Base-by-base conservation (phyloP, 2,329 filamentous ascomycete species). In the Fusarium sp. region DNA sequence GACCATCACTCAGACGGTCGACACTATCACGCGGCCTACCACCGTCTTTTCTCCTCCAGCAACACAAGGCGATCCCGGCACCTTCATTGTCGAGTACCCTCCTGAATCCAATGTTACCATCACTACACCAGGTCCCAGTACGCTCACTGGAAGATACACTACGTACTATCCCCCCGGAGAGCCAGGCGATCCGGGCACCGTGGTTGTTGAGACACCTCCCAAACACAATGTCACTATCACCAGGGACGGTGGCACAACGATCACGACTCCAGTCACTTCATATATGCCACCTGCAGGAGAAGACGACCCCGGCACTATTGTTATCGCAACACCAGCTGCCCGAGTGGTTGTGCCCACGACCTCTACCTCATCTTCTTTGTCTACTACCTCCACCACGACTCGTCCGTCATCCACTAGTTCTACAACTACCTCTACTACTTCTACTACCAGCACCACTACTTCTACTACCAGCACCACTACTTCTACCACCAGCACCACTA, bases 241-340 rank as follows among this genome's bases (percentile, higher is more conserved):
- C 28, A 61, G 44, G 25, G 28, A 62, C 7, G 59, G 59, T 2
- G 53, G 39, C 11, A 58, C 42, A 8, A 34, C 59, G 10, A 43
- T 62, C 43, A 53, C 58, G 8, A 39, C 31, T 44, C 58, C 61
- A 19, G 42, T 50, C 24, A 64, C 61, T 22, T 48, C 61, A 5
- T 56, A 60, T 13, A 7, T 12, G 1, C 42, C 61, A 22, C 61
- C 61, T 10, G 39, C 34, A 7, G 28, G 39, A 42, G 29, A 31
- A 11, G 61, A 47, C 7, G 45, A 65, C 13, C 46, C 61, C 2
- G 61, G 55, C 5, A 64, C 61, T 9, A 43, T 64, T 28, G 24
- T 64, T 4, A 43, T 64, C n/a, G 55, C 39, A 28, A 64, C 61
- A 11, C 61, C 61, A 12, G 51, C 46, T 35, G 42, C 55, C 28